Evolutionary conservation across 257 asterid genomes (phyloP).

Genomic region (Nicotiana tomentosiformis): DNA sequence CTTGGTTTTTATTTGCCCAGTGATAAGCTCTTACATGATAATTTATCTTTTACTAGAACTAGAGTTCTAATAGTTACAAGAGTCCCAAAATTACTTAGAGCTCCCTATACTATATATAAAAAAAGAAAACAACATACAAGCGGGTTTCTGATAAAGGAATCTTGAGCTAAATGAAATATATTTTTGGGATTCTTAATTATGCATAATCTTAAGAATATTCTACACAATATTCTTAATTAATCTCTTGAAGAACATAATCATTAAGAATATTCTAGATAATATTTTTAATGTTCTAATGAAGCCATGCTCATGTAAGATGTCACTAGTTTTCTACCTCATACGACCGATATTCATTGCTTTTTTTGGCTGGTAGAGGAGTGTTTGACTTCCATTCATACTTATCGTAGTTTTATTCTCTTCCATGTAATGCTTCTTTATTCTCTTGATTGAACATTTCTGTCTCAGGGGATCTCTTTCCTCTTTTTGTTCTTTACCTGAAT

Average conservation of each 20-base stretch:
- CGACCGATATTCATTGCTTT: background rate
- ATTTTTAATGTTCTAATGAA: background rate
- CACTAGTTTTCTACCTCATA: background rate
- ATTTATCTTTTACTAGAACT: background rate
- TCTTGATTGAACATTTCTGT: background rate
- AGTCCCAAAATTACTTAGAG: too few relatives aligned
- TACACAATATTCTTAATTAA: background rate
- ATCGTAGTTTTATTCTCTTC: background rate
- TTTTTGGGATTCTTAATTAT: background rate
- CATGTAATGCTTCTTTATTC: background rate
- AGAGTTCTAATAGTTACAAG: background rate
- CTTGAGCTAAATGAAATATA: background rate
- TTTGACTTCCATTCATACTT: background rate
- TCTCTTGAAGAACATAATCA: background rate
- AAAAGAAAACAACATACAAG: background rate
- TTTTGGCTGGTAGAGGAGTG: background rate
- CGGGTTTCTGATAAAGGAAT: background rate
- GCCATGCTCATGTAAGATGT: background rate
- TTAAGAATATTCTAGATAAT: background rate
- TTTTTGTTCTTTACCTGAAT: background rate
- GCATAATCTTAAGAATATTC: background rate
- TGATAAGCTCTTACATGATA: background rate
- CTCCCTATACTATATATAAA: background rate
- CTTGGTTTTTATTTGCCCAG: background rate
- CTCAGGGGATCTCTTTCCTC: background rate